Evolutionary conservation across 345 rosid genomes (phyloP), one percentile per base, ranked within the genome.

Genomic region (Melastoma malabathricum): DNA sequence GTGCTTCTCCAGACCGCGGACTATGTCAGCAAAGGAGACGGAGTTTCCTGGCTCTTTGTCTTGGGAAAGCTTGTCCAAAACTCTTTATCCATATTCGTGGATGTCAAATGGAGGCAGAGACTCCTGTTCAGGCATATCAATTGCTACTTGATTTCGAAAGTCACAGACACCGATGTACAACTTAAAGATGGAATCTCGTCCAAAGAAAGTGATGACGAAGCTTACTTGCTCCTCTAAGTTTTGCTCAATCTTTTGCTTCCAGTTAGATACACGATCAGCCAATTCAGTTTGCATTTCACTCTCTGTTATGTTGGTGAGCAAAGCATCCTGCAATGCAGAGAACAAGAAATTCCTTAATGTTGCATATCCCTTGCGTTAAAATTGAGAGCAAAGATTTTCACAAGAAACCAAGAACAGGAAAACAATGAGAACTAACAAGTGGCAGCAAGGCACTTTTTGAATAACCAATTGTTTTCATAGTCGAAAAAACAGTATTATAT

Each of bases 171-270:
- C 39, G 23, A 60, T 34, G 10, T 34, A 34, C 41, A 34, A 9
- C 12, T 34, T 34, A 34, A 34, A 34, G 41, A 34, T 8, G 12
- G 41, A 34, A 34, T 38, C 46, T 14, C 1, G 43, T 18, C 20
- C 3, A 38, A 18, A 20, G 12, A 62, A 64, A 54, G 16, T 34
- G 46, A 17, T 48, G 46, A 18, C 17, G 27, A 46, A 25, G 27
- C 46, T 57, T 77, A 87, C 98, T 72, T 92, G 97, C 72, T 84
- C 95, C 66, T 84, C 86, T 78, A 92, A 77, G 73, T 78, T 85
- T 54, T 63, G 72, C 71, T 92, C 99, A 54, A 92, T 88, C 58
- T 85, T 92, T 61, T 81, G 95, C 74, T 85, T 87, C 99, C 99
- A 92, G 0, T 83, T 65, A 46, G 95, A 79, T 54, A 88, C 95